These are phyloP conservation scores for Pleurotus ostreatus DNA, from an alignment of 768 basidiomycete species.

Conservation along the genomic window DNA sequence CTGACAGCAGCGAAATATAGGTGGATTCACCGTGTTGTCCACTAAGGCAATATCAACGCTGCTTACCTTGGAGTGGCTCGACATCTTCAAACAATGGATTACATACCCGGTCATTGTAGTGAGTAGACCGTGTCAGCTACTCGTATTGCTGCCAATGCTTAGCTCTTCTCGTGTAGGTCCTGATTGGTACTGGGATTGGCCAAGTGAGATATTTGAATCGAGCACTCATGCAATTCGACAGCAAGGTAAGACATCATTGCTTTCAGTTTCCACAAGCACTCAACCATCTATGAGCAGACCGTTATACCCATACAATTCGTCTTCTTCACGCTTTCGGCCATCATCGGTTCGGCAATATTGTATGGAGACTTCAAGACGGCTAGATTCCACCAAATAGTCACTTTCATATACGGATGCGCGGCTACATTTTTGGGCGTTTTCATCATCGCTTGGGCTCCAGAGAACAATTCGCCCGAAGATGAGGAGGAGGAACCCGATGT, in stretches of 20 bases:
- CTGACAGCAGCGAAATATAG: constrained; percentile 28
- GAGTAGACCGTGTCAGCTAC: constrained; percentile 17
- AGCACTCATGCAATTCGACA: constrained; percentile 90
- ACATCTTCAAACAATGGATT: constrained; percentile 76
- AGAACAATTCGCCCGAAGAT: constrained; percentile 17
- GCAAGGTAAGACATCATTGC: constrained; percentile 53
- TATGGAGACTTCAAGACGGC: constrained; percentile 91
- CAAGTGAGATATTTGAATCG: constrained; percentile 83
- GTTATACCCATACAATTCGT: constrained; percentile 97
- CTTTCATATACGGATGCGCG: constrained; percentile 81
- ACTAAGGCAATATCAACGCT: constrained; percentile 92
- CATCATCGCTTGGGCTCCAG: constrained; percentile 70
- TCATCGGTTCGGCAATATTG: constrained; percentile 88
- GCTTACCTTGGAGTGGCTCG: constrained; percentile 71
- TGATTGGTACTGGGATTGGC: constrained; percentile 70
- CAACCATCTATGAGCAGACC: constrained; percentile 37
- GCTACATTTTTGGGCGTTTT: constrained; percentile 92
- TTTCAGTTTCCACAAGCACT: neutral
- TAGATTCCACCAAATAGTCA: constrained; percentile 76
- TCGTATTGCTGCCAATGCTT: constrained; percentile 5
- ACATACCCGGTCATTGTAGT: constrained; percentile 79
- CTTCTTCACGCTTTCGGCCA: constrained; percentile 89
- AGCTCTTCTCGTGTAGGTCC: constrained; percentile 40
- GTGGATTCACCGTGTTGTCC: constrained; percentile 91
- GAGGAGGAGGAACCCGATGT: constrained; percentile 23